Base-by-base conservation (phyloP, 768 basidiomycete species). In the Pisolithus marmoratus region DNA sequence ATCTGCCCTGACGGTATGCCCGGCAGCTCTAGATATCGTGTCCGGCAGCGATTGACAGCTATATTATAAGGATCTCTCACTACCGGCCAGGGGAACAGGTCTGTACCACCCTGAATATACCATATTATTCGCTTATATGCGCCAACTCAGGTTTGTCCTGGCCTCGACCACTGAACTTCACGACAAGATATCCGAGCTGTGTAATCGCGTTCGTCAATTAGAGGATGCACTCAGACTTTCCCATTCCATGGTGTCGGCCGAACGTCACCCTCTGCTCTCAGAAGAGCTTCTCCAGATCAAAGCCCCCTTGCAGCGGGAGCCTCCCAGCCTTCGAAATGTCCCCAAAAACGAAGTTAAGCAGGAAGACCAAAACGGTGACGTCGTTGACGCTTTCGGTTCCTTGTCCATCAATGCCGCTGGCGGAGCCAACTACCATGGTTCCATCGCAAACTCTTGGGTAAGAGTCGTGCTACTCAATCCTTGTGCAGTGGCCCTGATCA, bases 31-130 rank as follows among this genome's bases (percentile, higher is more conserved):
- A 46, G 60, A 51, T 54, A 53, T 54, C 61, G 47, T 27, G 24
- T 26, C 23, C 17, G n/a, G 8, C 43, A 43, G 8, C n/a, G 27
- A 45, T n/a, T 45, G 23, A 17, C 24, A 17, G 14, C 29, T 15
- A 15, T 34, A 34, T 22, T 29, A 14, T 26, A 73, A 87, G 86
- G 87, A 48, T 87, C 86, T 11, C 71, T 90, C 42, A 89, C 87
- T 9, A 90, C 88, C 44, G 88, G 88, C 8, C 84, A 88, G 66
- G 88, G 87, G 15, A 89, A 88, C 74, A 80, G 85, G 86, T 85
- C 55, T 49, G 31, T 24, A 46, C 46, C 48, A 15, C 23, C 15
- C 0, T 20, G 41, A n/a, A n/a, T 17, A 8, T 49, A 41, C 34
- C 22, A 12, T 38, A 56, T 58, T 24, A 46, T 26, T 3, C 8